Evolutionary conservation across 2,329 filamentous ascomycete species (phyloP).

Genomic region (Beauveria bassiana): DNA sequence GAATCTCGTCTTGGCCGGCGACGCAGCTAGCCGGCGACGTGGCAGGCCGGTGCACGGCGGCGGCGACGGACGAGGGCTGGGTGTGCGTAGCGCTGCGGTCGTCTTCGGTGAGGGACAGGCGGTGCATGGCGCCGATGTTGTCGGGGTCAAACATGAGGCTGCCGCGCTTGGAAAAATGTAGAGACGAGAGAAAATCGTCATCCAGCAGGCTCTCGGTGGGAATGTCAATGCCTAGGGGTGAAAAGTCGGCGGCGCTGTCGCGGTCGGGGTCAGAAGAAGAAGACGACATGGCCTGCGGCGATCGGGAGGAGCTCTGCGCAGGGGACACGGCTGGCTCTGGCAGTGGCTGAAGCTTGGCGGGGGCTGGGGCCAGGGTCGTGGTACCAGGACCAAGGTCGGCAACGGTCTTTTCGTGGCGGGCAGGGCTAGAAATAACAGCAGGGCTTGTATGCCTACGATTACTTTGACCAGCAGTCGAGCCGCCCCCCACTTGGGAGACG

Average conservation of each 20-base stretch:
- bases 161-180: constrained; percentile 56
- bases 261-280: constrained; percentile 18
- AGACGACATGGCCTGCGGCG: constrained; percentile 18
- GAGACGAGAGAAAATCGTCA: constrained; percentile 46
- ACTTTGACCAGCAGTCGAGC: neutral
- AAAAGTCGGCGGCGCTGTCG: neutral
- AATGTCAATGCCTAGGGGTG: constrained; percentile 45
- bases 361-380: constrained; percentile 5
- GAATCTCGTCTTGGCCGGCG: constrained; percentile 30
- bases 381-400: neutral
- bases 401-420: neutral
- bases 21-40: constrained; percentile 7
- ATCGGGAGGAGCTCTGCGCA: constrained; percentile 14
- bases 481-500: neutral
- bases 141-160: constrained; percentile 54
- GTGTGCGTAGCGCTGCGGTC: constrained; percentile 17
- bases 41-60: neutral
- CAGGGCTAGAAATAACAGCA: neutral
- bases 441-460: neutral
- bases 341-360: constrained; percentile 3
- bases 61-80: neutral
- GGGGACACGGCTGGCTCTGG: neutral
- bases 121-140: constrained; percentile 20
- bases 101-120: constrained; percentile 14
- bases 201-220: constrained; percentile 49